These are phyloP conservation scores for Colletotrichum higginsianum DNA, from an alignment of 2,329 filamentous ascomycete species.

Conservation along the genomic window DNA sequence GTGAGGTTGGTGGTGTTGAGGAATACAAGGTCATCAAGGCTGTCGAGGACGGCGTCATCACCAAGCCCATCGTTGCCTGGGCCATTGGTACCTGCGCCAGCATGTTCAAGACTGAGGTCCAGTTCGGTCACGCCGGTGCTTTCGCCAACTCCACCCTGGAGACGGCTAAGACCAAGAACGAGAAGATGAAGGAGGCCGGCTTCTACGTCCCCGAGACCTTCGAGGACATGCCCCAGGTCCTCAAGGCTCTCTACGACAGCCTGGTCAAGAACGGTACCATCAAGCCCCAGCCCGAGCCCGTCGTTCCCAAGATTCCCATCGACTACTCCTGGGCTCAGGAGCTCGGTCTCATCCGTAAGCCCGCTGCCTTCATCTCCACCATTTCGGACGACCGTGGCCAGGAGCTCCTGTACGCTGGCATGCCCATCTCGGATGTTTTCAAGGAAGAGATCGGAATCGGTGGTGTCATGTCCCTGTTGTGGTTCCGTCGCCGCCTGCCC, in stretches of 20 bases:
- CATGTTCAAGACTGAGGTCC: conserved; percentile 99
- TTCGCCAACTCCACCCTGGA: conserved; percentile 99
- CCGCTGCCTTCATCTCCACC: conserved; percentile 99
- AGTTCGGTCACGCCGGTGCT: conserved; percentile 98
- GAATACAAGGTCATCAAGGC: conserved; percentile 99
- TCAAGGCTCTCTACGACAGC: conserved; percentile 88
- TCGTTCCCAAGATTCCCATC: conserved; percentile 98
- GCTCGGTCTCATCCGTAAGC: conserved; percentile 99
- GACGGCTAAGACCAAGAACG: conserved; percentile 97
- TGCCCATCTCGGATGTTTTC: conserved; percentile 99
- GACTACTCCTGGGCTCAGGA: conserved; percentile 99
- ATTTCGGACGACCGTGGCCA: conserved; percentile 99
- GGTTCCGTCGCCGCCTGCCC: conserved; percentile 98
- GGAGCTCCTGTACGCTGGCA: conserved; percentile 97
- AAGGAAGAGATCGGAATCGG: conserved; percentile 98
- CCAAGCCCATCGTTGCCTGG: conserved; percentile 99
- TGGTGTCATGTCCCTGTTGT: conserved; percentile 99
- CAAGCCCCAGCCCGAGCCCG: conserved; percentile 87
- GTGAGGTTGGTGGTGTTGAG: conserved; percentile 99
- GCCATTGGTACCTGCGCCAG: conserved; percentile 98
- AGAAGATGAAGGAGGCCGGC: conserved; percentile 94
- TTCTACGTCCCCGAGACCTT: conserved; percentile 97
- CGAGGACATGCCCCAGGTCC: conserved; percentile 87
- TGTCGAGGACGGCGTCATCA: conserved; percentile 93
- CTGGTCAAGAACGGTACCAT: conserved; percentile 89